A percentile compares a stretch with the other conserved stretches of the same genome.
Conservation (phyloP, 2,329 filamentous ascomycete species). For the Lasiodiplodia gonubiensis region DNA sequence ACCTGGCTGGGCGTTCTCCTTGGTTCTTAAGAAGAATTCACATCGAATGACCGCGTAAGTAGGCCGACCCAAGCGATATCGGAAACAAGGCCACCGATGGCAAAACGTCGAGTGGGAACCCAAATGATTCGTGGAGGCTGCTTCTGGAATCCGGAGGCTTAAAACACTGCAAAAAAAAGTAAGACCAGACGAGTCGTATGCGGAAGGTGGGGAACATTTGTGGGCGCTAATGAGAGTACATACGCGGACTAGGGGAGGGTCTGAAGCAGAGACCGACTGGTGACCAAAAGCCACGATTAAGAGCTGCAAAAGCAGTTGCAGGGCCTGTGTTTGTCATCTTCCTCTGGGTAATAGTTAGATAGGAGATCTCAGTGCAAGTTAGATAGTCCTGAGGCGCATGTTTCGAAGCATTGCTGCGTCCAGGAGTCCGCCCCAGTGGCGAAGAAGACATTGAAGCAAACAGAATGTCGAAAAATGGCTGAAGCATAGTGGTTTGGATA, state of each 20-base stretch:
- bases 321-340: neutral
- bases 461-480: neutral
- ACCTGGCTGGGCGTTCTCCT: neutral
- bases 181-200: constrained; percentile 1
- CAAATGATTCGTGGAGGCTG: neutral
- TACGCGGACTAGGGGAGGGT: neutral
- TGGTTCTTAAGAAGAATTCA: constrained; percentile 1
- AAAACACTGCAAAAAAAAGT: neutral
- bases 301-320: neutral
- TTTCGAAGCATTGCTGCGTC: neutral
- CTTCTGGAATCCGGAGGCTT: neutral
- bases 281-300: neutral
- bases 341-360: neutral
- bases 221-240: neutral
- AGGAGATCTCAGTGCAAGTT: neutral
- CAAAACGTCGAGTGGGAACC: neutral
- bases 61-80: constrained; percentile 4
- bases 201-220: neutral
- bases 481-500: neutral
- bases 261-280: constrained; percentile 1
- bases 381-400: neutral
- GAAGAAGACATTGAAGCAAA: neutral
- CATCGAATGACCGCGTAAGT: constrained; percentile 1
- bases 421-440: neutral
- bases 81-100: constrained; percentile 25